Evolutionary conservation across 1,284 basidiomycete species (phyloP).

Genomic region (Fomes fomentarius): DNA sequence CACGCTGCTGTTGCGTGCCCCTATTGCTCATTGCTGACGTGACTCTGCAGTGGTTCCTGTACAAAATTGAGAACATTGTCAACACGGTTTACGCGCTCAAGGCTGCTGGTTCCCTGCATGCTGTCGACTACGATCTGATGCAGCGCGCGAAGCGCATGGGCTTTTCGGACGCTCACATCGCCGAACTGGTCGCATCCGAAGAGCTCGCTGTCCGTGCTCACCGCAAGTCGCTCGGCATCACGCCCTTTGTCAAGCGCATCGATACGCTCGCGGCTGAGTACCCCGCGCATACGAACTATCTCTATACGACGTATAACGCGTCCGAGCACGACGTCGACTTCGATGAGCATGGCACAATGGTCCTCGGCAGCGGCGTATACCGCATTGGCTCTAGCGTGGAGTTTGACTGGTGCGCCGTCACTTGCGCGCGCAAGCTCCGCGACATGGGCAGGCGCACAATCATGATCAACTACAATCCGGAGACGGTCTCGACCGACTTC

Average conservation of each 20-base stretch:
- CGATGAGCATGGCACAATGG: conserved; percentile 97
- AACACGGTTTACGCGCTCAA: conserved; percentile 79
- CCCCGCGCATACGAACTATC: conserved; percentile 98
- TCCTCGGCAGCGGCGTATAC: conserved; percentile 98
- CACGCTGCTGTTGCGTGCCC: background rate
- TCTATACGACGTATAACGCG: conserved; percentile 99
- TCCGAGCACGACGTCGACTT: conserved; percentile 96
- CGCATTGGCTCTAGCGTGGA: conserved; percentile 98
- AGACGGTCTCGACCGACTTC: conserved; percentile 99
- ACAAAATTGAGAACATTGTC: conserved; percentile 98
- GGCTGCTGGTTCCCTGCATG: conserved; percentile 68
- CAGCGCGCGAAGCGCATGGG: conserved; percentile 88
- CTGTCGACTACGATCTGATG: conserved; percentile 73
- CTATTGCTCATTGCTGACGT: conserved; percentile 6
- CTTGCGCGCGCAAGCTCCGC: conserved; percentile 91
- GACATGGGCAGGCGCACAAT: conserved; percentile 94
- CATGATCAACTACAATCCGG: conserved; percentile 99
- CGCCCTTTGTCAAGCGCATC: conserved; percentile 98
- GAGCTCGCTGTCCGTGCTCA: conserved; percentile 71
- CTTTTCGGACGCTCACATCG: conserved; percentile 94
- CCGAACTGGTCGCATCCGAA: conserved; percentile 40
- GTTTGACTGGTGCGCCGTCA: conserved; percentile 99
- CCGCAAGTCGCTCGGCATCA: conserved; percentile 88
- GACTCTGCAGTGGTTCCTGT: conserved; percentile 85
- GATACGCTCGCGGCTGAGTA: conserved; percentile 99